Conservation (phyloP, 768 basidiomycete species). For the Dentipellis sp. region DNA sequence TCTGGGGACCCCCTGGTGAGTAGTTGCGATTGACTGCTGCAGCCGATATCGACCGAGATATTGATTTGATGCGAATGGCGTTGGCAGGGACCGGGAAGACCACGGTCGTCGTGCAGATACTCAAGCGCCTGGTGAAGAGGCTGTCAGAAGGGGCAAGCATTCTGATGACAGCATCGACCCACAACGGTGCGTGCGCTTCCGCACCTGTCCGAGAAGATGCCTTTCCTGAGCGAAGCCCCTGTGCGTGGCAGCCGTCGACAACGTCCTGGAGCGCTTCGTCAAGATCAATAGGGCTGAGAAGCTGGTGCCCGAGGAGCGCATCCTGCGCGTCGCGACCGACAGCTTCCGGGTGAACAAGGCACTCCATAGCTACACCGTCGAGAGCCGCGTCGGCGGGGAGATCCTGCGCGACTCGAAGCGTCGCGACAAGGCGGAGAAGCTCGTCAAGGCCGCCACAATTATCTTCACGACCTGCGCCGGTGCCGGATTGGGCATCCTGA, state of each 20-base stretch:
- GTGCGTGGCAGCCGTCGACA: constrained; percentile 46
- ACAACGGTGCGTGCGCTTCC: constrained; percentile 37
- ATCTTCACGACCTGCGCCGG: constrained; percentile 63
- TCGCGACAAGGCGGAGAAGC: constrained; percentile 47
- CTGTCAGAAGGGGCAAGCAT: constrained; percentile 33
- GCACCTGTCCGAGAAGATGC: neutral
- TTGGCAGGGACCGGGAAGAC: constrained; percentile 59
- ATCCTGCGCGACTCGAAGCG: constrained; percentile 49
- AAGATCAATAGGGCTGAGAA: constrained; percentile 31
- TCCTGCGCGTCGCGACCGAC: constrained; percentile 64
- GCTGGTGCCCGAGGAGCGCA: constrained; percentile 43
- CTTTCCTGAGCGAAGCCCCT: no score
- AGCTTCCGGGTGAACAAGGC: constrained; percentile 49
- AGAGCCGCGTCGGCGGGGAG: constrained; percentile 56
- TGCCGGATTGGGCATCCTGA: constrained; percentile 48
- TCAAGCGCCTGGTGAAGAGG: constrained; percentile 31
- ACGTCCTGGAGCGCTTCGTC: constrained; percentile 57
- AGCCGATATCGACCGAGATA: neutral
- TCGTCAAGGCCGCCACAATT: constrained; percentile 46
- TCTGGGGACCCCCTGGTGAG: constrained; percentile 63
- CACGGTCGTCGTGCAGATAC: constrained; percentile 56
- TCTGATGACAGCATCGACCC: constrained; percentile 64
- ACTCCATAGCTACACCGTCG: constrained; percentile 51
- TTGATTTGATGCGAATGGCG: neutral
- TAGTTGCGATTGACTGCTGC: neutral